phyloP scores from a whole-genome alignment of 2,329 filamentous ascomycete genomes.

The Leptographium lundbergii region DNA sequence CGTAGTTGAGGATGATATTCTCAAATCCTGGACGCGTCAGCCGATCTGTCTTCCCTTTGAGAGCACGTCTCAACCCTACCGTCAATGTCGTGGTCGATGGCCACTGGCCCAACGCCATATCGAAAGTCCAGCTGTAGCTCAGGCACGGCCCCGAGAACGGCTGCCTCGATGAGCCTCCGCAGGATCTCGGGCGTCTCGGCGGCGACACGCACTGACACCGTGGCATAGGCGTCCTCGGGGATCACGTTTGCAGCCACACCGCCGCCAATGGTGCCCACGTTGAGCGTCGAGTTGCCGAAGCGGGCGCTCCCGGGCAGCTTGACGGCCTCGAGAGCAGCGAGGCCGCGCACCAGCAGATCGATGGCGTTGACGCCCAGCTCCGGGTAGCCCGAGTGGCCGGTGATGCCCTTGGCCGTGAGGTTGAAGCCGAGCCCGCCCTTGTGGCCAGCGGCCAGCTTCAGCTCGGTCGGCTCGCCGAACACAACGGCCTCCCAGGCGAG shows the following conservation, averaged over 20 bases:
- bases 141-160: not conserved
- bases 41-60: not conserved
- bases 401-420: not conserved
- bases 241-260: conserved; percentile 3
- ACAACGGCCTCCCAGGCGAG: not conserved
- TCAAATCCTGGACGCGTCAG: not conserved
- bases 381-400: conserved; percentile 3
- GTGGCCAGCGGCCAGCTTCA: conserved; percentile 1
- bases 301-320: not conserved
- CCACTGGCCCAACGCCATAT: not conserved
- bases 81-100: not conserved
- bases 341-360: not conserved
- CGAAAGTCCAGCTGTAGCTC: not conserved
- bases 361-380: conserved; percentile 1
- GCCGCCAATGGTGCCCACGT: not conserved
- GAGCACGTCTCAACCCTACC: not conserved
- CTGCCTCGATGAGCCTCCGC: not conserved
- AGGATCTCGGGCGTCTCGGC: not conserved
- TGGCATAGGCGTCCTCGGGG: not conserved
- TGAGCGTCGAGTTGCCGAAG: conserved; percentile 1
- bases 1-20: conserved; percentile 1
- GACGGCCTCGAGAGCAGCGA: not conserved
- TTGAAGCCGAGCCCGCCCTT: not conserved
- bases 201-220: not conserved
- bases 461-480: conserved; percentile 4